Evolutionary conservation across 1,284 basidiomycete species (phyloP), one percentile per base, ranked within the genome.

Genomic region (Cerrena zonata): DNA sequence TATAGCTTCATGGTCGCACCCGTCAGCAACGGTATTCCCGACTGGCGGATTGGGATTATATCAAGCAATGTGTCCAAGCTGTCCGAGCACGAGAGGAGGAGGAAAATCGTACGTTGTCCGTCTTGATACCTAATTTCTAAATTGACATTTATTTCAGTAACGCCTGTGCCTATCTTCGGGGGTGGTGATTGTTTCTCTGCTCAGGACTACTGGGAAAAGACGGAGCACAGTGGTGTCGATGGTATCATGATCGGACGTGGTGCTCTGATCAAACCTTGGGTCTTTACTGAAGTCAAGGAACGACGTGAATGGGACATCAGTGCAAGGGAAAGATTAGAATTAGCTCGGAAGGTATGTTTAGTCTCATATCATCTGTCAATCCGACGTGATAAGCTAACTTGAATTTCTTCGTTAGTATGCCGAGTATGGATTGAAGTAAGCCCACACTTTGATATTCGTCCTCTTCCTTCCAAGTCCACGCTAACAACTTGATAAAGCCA

Each of bases 281-380:
- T 94, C 52, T 97, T 97, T 68, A 97, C 94, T 1, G 95, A 99
- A 69, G 85, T 98, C 65, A 89, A 94, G 63, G 94, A 98, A 64
- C 77, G 75, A 26, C 69, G 90, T 45, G 92, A 95, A 62, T 97
- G 94, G 94, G 94, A 98, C 63, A 98, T 98, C 62, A 89, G 83
- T 55, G 82, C 91, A 11, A 75, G 86, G 1, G 95, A 98, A 70
- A 77, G 95, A n/a, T 72, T 98, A 34, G 93, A 95, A 48, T 75
- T 91, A 37, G 78, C 95, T 51, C 78, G 87, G 55, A 83, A 89
- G 71, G 89, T 92, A 51, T 50, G 77, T 58, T 3, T n/a, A 21
- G 12, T 0, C 27, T 47, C 19, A 7, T 25, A 5, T 21, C n/a
- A 43, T 22, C 41, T 22, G 19, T 47, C 19, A n/a, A n/a, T n/a